phyloP scores from a whole-genome alignment of 2,329 filamentous ascomycete genomes.

The Neonectria ditissima region DNA sequence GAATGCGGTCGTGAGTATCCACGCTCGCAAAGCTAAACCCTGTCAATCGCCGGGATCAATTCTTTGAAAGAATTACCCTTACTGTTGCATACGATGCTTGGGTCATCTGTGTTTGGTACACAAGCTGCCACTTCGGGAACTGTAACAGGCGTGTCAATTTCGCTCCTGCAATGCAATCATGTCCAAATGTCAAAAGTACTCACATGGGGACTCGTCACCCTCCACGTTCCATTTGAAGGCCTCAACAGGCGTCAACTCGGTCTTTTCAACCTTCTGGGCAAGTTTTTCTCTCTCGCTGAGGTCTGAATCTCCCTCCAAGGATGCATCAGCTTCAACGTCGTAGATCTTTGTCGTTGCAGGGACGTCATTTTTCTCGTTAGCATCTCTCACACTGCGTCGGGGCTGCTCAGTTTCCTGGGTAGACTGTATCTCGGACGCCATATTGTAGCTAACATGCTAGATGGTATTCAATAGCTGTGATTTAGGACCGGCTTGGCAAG shows the following conservation, averaged over 20 bases:
- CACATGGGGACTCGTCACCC: conserved; percentile 23
- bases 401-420: not conserved
- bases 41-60: not conserved
- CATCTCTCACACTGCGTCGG: not conserved
- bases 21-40: conserved; percentile 11
- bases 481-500: not conserved
- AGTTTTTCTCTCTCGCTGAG: conserved; percentile 17
- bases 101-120: conserved; percentile 24
- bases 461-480: not conserved
- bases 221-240: conserved; percentile 27
- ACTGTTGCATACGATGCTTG: conserved; percentile 20
- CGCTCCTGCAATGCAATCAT: not conserved
- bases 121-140: conserved; percentile 25
- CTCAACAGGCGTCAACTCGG: conserved; percentile 18
- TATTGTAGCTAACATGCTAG: not conserved
- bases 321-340: conserved; percentile 19
- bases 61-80: not conserved
- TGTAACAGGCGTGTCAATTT: not conserved
- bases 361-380: conserved; percentile 1
- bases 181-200: not conserved
- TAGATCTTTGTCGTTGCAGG: not conserved
- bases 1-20: conserved; percentile 19
- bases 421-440: conserved; percentile 15
- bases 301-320: conserved; percentile 8
- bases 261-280: conserved; percentile 10